Evolutionary conservation across 495 filamentous ascomycete genomes (phyloP).

Genomic region (Podospora comata): DNA sequence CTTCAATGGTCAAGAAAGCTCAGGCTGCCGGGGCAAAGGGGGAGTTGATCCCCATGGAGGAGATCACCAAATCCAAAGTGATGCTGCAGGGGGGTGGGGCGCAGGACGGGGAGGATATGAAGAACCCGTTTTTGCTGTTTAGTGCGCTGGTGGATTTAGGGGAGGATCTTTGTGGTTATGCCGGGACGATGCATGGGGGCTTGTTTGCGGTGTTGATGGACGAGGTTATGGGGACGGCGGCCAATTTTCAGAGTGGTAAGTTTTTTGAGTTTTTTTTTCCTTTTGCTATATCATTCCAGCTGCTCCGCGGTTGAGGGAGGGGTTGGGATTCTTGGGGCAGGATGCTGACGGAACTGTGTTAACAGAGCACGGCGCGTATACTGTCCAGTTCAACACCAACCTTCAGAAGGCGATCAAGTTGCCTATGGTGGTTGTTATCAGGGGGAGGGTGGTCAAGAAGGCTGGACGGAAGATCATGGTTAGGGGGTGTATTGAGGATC

Average conservation of each 20-base stretch:
- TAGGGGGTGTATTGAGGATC: constrained; percentile 26
- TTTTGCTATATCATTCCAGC: too few species aligned
- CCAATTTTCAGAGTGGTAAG: constrained; percentile 18
- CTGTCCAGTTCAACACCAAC: constrained; percentile 23
- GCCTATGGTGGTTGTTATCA: constrained; percentile 22
- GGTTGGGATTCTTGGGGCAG: background rate
- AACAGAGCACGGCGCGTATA: constrained; percentile 21
- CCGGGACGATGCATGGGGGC: constrained; percentile 25
- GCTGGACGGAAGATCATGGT: constrained; percentile 25
- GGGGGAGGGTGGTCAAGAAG: constrained; percentile 23
- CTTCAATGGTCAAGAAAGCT: background rate
- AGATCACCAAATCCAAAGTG: constrained; percentile 14
- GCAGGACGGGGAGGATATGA: constrained; percentile 19
- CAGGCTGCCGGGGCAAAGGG: background rate
- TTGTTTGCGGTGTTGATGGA: constrained; percentile 25
- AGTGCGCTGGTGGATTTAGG: constrained; percentile 29
- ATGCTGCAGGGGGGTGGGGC: constrained; percentile 22
- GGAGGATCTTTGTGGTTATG: constrained; percentile 22
- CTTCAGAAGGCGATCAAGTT: constrained; percentile 19
- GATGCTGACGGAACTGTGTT: background rate
- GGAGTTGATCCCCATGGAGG: background rate
- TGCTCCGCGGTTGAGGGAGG: background rate
- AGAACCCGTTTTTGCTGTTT: constrained; percentile 26
- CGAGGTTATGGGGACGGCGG: constrained; percentile 27
- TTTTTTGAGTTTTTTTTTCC: background rate